phyloP scores from a whole-genome alignment of 1,284 basidiomycete species.

The Tilletia indica region DNA sequence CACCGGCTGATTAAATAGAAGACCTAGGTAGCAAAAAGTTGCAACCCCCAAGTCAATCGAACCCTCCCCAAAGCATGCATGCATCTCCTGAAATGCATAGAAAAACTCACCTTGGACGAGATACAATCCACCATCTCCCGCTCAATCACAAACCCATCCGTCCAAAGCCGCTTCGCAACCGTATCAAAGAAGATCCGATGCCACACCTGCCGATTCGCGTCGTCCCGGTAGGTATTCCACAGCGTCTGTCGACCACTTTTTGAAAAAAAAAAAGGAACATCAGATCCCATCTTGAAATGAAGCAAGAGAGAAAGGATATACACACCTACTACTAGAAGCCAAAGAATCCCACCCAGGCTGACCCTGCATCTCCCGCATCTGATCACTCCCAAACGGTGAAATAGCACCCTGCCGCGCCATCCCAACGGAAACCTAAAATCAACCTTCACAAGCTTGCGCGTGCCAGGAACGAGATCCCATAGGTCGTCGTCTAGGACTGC shows the following conservation, averaged over 20 bases:
- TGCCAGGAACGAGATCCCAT: not conserved
- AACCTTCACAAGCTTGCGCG: conserved; percentile 7
- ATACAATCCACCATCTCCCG: conserved; percentile 14
- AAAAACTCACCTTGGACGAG: conserved; percentile 17
- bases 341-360: conserved; percentile 15
- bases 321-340: not conserved
- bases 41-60: not conserved
- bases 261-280: no score
- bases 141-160: conserved; percentile 14
- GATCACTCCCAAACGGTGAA: not conserved
- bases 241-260: conserved; percentile 10
- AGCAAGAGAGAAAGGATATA: no score
- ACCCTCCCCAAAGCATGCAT: not conserved
- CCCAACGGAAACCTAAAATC: conserved; percentile 5
- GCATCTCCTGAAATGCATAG: not conserved
- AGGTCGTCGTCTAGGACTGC: conserved; percentile 16
- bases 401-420: conserved; percentile 13
- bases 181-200: conserved; percentile 16
- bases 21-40: not conserved
- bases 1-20: conserved; percentile 14
- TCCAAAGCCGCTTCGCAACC: conserved; percentile 15
- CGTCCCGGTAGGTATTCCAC: conserved; percentile 13
- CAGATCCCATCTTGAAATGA: no score
- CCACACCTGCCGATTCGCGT: conserved; percentile 14
- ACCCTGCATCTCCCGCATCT: conserved; percentile 7